phyloP scores from a whole-genome alignment of 176 grass and related monocot species.

The Thalia dealbata region DNA sequence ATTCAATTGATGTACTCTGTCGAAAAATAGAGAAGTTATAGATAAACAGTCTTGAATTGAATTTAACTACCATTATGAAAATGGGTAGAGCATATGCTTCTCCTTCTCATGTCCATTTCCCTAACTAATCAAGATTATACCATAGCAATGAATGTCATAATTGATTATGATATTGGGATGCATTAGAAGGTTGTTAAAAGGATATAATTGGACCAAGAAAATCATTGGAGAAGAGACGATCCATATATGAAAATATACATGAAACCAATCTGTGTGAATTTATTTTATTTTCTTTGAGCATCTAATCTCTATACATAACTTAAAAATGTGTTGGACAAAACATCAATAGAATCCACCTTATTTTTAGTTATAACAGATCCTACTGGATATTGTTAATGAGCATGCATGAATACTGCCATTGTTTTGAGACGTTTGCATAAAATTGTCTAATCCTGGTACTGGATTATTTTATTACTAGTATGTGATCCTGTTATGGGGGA shows the following conservation, averaged over 20 bases:
- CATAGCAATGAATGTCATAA: neutral
- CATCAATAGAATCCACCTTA: too few species aligned
- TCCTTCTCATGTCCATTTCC: too few species aligned
- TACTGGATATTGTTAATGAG: neutral
- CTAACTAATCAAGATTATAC: too few species aligned
- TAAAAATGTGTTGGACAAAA: too few species aligned
- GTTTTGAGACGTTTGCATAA: neutral
- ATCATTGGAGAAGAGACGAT: neutral
- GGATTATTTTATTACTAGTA: constrained; percentile 32
- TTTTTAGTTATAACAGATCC: neutral
- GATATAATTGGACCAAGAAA: neutral
- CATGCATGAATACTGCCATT: neutral
- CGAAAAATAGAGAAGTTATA: too few species aligned
- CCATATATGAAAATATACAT: neutral
- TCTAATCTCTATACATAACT: neutral
- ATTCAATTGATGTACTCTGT: too few species aligned
- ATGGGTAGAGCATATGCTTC: too few species aligned
- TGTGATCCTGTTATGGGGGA: constrained; percentile 98
- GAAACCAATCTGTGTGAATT: neutral
- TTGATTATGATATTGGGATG: neutral
- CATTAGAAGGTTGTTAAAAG: neutral
- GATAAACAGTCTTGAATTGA: too few species aligned
- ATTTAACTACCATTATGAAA: too few species aligned
- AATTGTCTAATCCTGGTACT: constrained; percentile 19
- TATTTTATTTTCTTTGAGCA: too few species aligned